Base-by-base conservation (phyloP, 495 filamentous ascomycete species). In the Penicillium angulare region DNA sequence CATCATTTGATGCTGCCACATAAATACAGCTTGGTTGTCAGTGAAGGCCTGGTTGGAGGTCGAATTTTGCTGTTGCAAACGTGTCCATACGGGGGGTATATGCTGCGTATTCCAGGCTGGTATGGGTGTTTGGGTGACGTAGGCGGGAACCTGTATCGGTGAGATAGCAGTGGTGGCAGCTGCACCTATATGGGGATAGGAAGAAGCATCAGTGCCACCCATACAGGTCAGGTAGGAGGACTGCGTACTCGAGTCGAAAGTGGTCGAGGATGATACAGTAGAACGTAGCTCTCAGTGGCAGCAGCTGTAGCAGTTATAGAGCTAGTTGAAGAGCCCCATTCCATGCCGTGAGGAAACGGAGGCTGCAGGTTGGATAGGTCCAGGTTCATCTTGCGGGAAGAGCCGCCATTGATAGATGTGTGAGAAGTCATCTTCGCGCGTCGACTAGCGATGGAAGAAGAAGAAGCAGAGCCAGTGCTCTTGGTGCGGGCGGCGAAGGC, bases 331-430 rank as follows among this genome's bases (percentile, higher is more conserved):
- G 67, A 59, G 32, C 33, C 39, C 9, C 61, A 45, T 12, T 61
- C 47, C 61, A 65, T 62, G 45, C 56, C 57, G 26, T 65, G 64
- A 0, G 65, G 51, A 24, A 68, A 58, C 2, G 69, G 59, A 10
- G 65, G 59, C n/a, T 65, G 67, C 15, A 73, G 38, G 31, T 63
- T 57, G 6, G 68, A 66, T 10, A 75, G 52, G 31, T 75, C 72
- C 33, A 75, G 53, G 47, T 67, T 73, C 70, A 75, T 71, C 52
- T 74, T 75, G 40, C 66, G 68, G 0, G 56, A 49, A 4, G 43
- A 32, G 13, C 56, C 22, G 12, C 67, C 65, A 29, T 70, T 62
- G 6, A 61, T 33, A 0, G 72, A 64, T 0, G 59, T 56, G 0
- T 59, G 67, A 4, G 65, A 61, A 1, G 64, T 50, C 44, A 66